Conservation (phyloP, 148 eudicot species). For the Rhododendron williamsianum region DNA sequence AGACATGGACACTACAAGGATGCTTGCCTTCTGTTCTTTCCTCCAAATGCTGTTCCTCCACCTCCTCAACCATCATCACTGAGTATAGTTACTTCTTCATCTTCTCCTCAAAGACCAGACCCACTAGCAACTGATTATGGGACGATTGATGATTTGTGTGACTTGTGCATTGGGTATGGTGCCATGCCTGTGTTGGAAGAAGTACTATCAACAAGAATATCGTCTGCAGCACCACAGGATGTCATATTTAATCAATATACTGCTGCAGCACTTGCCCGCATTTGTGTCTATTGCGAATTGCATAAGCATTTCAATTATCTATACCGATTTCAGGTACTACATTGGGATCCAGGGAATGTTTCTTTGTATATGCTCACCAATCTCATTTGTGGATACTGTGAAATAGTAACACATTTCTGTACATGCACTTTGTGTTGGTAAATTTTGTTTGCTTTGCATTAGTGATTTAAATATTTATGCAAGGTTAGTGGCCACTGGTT, state of each 20-base stretch:
- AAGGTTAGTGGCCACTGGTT: neutral
- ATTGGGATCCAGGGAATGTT: neutral
- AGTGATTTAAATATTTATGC: neutral
- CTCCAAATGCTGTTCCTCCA: conserved; percentile 62
- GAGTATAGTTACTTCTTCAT: conserved; percentile 59
- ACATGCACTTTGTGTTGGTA: neutral
- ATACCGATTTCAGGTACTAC: conserved; percentile 77
- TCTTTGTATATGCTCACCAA: neutral
- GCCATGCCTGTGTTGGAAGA: conserved; percentile 85
- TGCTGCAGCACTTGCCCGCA: conserved; percentile 67
- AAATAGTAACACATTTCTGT: neutral
- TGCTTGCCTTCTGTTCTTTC: conserved; percentile 83
- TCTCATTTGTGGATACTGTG: neutral
- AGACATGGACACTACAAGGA: conserved; percentile 86
- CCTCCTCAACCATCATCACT: conserved; percentile 70
- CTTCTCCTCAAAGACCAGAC: conserved; percentile 88
- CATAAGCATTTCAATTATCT: conserved; percentile 89
- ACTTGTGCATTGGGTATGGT: conserved; percentile 73
- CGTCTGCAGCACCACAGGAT: conserved; percentile 38
- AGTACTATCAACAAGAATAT: conserved; percentile 63
- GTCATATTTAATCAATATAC: conserved; percentile 54
- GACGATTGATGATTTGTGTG: conserved; percentile 79
- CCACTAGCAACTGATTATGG: conserved; percentile 85
- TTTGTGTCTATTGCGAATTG: conserved; percentile 79
- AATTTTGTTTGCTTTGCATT: neutral